These are phyloP conservation scores for Paraphaeosphaeria sporulosa DNA, from an alignment of 2,329 filamentous ascomycete genomes.

Conservation along the genomic window DNA sequence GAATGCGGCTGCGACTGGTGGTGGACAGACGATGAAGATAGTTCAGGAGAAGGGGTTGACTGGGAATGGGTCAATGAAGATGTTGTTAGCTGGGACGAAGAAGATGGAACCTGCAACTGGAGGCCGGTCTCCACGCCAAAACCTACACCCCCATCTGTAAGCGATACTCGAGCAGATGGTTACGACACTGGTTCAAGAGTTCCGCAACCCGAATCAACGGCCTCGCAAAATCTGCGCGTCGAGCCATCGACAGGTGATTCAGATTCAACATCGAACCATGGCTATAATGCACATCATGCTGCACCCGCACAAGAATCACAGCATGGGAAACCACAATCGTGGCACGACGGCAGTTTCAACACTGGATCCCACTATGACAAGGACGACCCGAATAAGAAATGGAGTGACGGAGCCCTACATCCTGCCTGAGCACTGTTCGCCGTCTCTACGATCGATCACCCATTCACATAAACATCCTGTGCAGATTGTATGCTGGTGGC, in stretches of 20 bases:
- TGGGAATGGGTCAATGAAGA: constrained; percentile 2
- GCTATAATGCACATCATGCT: neutral
- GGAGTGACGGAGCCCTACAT: neutral
- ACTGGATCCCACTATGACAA: neutral
- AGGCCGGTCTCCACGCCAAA: neutral
- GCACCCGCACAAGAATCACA: too few relatives aligned
- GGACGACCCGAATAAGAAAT: neutral
- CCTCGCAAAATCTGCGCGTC: neutral
- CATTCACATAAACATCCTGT: neutral
- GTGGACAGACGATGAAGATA: constrained; percentile 3
- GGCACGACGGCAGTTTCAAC: neutral
- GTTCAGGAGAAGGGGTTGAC: neutral
- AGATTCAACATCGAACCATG: neutral
- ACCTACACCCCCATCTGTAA: neutral
- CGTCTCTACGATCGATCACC: neutral
- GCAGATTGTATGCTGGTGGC: neutral
- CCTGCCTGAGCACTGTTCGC: neutral
- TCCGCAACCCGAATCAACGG: neutral
- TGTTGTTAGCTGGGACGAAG: neutral
- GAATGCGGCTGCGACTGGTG: constrained; percentile 1
- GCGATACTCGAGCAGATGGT: neutral
- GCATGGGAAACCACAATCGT: neutral
- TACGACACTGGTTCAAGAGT: neutral
- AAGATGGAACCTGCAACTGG: constrained; percentile 2
- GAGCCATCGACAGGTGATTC: neutral